These are phyloP conservation scores for Phytophthora sansomeana DNA, from an alignment of 352 stramenopile species.

Conservation along the genomic window DNA sequence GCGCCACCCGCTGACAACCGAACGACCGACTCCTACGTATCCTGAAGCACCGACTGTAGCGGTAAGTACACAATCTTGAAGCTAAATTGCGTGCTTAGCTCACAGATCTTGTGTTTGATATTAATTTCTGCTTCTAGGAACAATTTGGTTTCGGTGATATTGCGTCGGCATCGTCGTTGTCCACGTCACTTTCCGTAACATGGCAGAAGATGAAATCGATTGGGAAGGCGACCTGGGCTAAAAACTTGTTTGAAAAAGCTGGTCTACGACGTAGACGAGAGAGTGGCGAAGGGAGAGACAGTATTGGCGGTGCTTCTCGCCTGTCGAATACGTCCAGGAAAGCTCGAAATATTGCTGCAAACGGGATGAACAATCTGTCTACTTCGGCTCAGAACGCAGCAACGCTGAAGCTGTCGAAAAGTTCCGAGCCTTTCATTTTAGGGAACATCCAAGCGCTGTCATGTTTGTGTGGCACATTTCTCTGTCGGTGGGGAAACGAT, in stretches of 20 bases:
- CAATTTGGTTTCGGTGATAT: conserved; percentile 85
- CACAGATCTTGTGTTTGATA: neutral
- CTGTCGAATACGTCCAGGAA: conserved; percentile 52
- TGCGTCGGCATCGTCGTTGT: conserved; percentile 54
- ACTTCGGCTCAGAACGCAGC: conserved; percentile 11
- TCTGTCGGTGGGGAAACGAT: conserved; percentile 64
- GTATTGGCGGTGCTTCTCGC: conserved; percentile 8
- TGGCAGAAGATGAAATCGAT: conserved; percentile 70
- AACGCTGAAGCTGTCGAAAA: conserved; percentile 23
- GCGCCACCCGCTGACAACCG: conserved; percentile 44
- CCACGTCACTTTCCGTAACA: conserved; percentile 58
- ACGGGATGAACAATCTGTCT: conserved; percentile 20
- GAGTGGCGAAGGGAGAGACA: conserved; percentile 1
- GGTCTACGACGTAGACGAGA: conserved; percentile 45
- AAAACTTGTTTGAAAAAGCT: conserved; percentile 63
- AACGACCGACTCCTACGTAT: conserved; percentile 57
- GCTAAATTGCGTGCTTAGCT: neutral
- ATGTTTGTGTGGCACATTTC: conserved; percentile 56
- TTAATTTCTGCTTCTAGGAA: conserved; percentile 42
- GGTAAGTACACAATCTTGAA: conserved; percentile 25
- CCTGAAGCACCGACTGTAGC: conserved; percentile 56
- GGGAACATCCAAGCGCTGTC: conserved; percentile 56
- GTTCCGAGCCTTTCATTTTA: conserved; percentile 50
- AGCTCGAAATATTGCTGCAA: conserved; percentile 46
- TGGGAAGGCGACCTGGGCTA: conserved; percentile 62